Evolutionary conservation across 2,329 filamentous ascomycete species (phyloP), one percentile per base, ranked within the genome.

Genomic region (Rhynchosporium graminicola): DNA sequence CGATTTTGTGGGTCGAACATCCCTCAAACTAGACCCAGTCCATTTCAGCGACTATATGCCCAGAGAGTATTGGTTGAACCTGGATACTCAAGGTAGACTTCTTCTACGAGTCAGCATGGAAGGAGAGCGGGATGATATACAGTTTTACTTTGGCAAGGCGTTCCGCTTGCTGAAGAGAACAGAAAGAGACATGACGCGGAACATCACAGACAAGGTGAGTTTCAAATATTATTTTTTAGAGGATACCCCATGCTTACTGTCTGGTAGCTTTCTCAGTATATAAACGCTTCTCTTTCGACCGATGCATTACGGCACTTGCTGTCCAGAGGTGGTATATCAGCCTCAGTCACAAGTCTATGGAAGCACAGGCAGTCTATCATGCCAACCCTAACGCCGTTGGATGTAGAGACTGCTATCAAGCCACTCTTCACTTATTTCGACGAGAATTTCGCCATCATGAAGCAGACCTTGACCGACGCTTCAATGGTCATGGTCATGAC

Each of bases 401-500:
- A 97, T 63, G 83, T 97, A 26, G 89, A 91, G 68, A 88, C 88
- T 69, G 92, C 92, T 0, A 80, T 99, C 12, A 87, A 90, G 69
- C 90, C 92, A 4, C 82, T 99, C 0, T 95, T 97, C 74, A 85
- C 87, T 59, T 99, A 99, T 76, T 99, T 99, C 74, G 91, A 99
- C 74, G 94, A 97, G 74, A 99, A 99, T 73, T 99, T 99, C 76
- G 92, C 92, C 63, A 97, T 98, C 70, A 97, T 99, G 93, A 97
- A 98, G 78, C 87, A 95, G 76, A 97, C 94, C 0, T 80, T 99
- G 61, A 98, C 95, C 0, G 89, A 92, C 62, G 88, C 92, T 62
- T 96, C 95, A n/a, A 97, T 99, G 94, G 87, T 93, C 70, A 93
- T 95, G 74, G 95, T 99, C 70, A 99, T 99, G 95, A 96, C 92